These are phyloP conservation scores for Sclerotinia borealis DNA, from an alignment of 2,329 filamentous ascomycete genomes.

Conservation along the genomic window DNA sequence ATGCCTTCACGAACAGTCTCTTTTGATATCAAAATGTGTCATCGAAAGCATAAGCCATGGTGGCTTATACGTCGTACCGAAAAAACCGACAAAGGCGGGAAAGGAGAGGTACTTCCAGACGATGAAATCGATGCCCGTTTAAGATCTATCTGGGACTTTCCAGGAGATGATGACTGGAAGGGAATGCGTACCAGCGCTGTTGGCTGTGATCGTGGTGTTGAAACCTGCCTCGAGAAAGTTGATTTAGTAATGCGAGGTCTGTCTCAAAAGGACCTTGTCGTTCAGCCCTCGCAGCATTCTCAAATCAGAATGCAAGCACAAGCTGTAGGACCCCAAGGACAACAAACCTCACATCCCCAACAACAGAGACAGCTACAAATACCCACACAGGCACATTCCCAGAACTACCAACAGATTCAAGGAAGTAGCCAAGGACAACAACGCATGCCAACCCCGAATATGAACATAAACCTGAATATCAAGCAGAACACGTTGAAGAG, in stretches of 20 bases:
- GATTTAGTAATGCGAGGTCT: conserved; percentile 26
- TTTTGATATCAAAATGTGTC: conserved; percentile 47
- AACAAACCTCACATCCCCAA: background rate
- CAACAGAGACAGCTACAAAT: conserved; percentile 11
- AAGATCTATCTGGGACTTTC: conserved; percentile 41
- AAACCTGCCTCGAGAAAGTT: conserved; percentile 29
- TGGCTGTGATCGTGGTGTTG: conserved; percentile 37
- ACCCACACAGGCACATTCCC: conserved; percentile 15
- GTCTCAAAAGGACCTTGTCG: conserved; percentile 3
- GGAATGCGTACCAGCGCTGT: conserved; percentile 45
- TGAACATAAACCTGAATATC: conserved; percentile 10
- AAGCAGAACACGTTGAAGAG: conserved; percentile 18
- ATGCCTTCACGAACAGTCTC: conserved; percentile 36
- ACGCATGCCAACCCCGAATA: conserved; percentile 9
- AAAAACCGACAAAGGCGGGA: conserved; percentile 23
- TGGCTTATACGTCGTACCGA: conserved; percentile 29
- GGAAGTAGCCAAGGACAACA: conserved; percentile 10
- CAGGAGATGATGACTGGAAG: conserved; percentile 40
- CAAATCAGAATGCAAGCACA: conserved; percentile 9
- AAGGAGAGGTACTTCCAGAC: conserved; percentile 14
- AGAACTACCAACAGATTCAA: conserved; percentile 17
- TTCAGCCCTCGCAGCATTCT: background rate
- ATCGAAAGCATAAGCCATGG: conserved; percentile 40
- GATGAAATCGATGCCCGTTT: conserved; percentile 37
- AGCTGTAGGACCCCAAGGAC: background rate